These are phyloP conservation scores for Chrysoporthe cubensis DNA, from an alignment of 2,329 filamentous ascomycete genomes.

Conservation along the genomic window DNA sequence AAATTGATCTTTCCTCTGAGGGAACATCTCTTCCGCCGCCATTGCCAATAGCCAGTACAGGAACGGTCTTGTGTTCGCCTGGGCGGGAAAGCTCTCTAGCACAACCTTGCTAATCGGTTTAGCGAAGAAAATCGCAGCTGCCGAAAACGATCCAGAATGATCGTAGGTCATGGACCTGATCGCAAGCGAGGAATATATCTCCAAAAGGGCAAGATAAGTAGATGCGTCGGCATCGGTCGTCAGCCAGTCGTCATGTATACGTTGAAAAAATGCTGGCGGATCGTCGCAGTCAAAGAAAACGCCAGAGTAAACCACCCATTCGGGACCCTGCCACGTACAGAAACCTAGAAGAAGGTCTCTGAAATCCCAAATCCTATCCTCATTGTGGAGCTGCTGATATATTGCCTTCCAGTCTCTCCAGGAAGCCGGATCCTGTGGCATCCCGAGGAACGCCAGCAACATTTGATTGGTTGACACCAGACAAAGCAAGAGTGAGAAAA, in stretches of 20 bases:
- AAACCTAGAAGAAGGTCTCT: neutral
- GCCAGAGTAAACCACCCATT: neutral
- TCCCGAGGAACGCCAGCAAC: neutral
- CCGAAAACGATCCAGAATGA: neutral
- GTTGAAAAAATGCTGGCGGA: neutral
- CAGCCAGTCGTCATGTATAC: conserved; percentile 9
- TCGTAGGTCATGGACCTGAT: neutral
- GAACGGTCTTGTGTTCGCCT: conserved; percentile 1
- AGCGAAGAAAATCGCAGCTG: conserved; percentile 1
- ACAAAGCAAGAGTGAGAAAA: neutral
- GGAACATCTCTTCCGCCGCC: neutral
- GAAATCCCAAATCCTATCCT: conserved; percentile 13
- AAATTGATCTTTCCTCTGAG: neutral
- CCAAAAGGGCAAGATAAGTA: conserved; percentile 4
- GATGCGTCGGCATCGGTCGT: neutral
- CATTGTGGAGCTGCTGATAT: neutral
- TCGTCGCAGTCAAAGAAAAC: conserved; percentile 7
- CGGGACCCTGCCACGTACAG: neutral
- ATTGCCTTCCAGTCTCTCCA: neutral
- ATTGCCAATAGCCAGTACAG: conserved; percentile 7
- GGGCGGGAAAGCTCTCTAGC: neutral
- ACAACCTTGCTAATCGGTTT: neutral
- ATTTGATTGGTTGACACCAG: neutral
- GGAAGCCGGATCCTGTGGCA: neutral
- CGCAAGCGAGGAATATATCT: neutral